Percentiles rank a stretch among this genome's conserved stretches.
phyloP scores from a whole-genome alignment of 768 basidiomycete species.

The Coprinopsis cinerea region DNA sequence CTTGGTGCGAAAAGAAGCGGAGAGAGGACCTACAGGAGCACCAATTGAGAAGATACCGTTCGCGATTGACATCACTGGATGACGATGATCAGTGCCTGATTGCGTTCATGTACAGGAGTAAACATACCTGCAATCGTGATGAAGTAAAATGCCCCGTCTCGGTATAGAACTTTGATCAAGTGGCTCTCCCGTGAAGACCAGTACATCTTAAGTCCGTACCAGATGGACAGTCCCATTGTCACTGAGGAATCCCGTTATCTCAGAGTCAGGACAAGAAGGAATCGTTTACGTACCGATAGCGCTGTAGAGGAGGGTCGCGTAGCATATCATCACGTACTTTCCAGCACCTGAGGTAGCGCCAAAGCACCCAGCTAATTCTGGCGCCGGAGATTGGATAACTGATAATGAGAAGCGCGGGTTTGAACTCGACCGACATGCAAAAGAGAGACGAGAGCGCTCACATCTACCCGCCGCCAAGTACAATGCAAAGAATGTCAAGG shows the following conservation, averaged over 20 bases:
- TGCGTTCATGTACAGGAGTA: not conserved
- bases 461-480: not conserved
- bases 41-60: not conserved
- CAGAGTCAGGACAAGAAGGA: not conserved
- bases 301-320: not conserved
- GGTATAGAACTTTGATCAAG: constrained; percentile 2
- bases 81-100: not conserved
- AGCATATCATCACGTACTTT: not conserved
- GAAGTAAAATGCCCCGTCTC: constrained; percentile 4
- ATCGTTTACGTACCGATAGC: not conserved
- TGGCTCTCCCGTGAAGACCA: not conserved
- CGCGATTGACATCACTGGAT: not conserved
- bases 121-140: constrained; percentile 1
- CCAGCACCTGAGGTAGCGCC: not conserved
- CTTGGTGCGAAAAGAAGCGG: not conserved
- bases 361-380: not conserved
- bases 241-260: too few relatives aligned
- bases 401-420: too few relatives aligned
- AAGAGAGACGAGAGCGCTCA: not conserved
- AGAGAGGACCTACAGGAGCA: not conserved
- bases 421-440: too few relatives aligned
- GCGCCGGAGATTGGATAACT: not conserved
- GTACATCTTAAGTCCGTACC: not conserved
- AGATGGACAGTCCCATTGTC: not conserved
- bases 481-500: not conserved